phyloP scores from a whole-genome alignment of 495 filamentous ascomycete species.

The Lindgomyces ingoldianus region DNA sequence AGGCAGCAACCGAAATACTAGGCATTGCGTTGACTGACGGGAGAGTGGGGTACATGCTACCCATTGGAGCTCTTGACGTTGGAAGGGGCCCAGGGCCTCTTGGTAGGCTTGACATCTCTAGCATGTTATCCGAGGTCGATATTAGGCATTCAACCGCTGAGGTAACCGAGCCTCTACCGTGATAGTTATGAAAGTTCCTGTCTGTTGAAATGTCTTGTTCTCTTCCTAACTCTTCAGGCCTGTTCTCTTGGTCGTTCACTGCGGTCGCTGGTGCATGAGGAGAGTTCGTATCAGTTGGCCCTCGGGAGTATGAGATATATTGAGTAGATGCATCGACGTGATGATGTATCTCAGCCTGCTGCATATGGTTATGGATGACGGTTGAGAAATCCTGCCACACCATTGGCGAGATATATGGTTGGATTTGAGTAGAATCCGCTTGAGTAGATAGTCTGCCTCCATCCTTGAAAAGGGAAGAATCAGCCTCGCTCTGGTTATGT shows the following conservation, averaged over 20 bases:
- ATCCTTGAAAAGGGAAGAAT: background rate
- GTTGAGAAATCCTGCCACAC: background rate
- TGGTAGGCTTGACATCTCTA: no score
- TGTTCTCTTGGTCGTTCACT: no score
- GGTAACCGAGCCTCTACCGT: no score
- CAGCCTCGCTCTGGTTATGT: no score
- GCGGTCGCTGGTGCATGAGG: no score
- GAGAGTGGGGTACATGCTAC: conserved; percentile 79
- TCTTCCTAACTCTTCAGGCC: no score
- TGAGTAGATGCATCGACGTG: background rate
- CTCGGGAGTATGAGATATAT: background rate
- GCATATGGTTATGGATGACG: background rate
- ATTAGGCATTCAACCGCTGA: no score
- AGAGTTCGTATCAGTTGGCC: background rate
- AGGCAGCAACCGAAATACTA: conserved; percentile 60
- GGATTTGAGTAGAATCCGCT: background rate
- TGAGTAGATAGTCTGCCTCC: background rate
- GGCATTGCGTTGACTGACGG: conserved; percentile 66
- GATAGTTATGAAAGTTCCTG: no score
- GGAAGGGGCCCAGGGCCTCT: no score
- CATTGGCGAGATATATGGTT: background rate
- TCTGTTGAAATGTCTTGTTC: no score
- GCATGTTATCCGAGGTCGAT: no score
- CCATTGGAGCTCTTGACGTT: conserved; percentile 45
- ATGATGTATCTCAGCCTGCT: background rate